Base-by-base conservation (phyloP, 208 protist genomes). In the Vickermania spadyakhi region DNA sequence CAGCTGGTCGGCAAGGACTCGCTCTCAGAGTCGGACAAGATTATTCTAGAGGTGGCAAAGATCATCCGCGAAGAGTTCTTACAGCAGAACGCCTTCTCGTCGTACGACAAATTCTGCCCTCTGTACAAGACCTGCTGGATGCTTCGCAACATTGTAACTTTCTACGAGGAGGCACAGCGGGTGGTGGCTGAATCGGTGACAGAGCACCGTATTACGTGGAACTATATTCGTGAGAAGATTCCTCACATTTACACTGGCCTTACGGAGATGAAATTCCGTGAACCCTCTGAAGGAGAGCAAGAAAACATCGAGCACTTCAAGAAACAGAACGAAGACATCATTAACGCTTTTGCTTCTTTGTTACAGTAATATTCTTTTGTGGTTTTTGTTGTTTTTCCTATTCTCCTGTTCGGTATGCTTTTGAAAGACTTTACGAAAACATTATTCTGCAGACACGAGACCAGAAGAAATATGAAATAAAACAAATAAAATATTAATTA, bases 1-100 rank as follows among this genome's bases (percentile, higher is more conserved):
- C 98, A 99, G 85, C 89, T 99, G 41, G 99, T 99, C 56, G 98
- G 98, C 65, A 98, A 99, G 82, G 98, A 99, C 72, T 99, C 98
- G n/a, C 87, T 99, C 11, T 97, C 93, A 60, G 98, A 99, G 84
- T 89, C 83, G 25, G 98, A 99, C 68, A 99, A 99, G 77, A 94
- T 99, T 70, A 98, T 96, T 31, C 85, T 99, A 3, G 98, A 99
- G 84, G 91, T 99, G 30, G 98, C 98, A 29, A 98, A 98, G 77
- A 74, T 99, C 56, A 97, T 99, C 70, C 96, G 96, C 58, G 98
- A 99, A 75, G 98, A 99, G 82, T 99, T 99, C 81, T 81, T 99
- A 0, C 97, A 99, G 80, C 99, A 99, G 84, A 99, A 99, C 81
- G 94, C 96, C 62, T 99, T 98, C 89, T 98, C 98, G 22, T 57